Base-by-base conservation (phyloP, 2,329 filamentous ascomycete genomes). In the Sclerotinia spermophila region DNA sequence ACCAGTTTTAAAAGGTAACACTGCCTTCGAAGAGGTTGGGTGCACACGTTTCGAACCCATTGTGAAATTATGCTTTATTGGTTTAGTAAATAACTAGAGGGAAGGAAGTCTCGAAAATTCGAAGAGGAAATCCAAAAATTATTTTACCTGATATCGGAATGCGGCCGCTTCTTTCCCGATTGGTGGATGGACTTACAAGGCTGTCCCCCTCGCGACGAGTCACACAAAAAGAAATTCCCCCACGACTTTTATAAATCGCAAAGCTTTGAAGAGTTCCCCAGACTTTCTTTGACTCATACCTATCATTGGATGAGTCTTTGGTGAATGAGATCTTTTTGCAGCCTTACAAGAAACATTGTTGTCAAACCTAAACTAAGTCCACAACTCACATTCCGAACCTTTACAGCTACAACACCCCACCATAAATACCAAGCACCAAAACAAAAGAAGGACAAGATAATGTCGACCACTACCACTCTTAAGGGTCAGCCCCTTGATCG, bases 401-500 rank as follows among this genome's bases (percentile, higher is more conserved):
- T 85, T 76, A 81, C 81, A 70, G 77, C 77, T 73, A 80, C 80
- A 62, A 69, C 78, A 71, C 73, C 74, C 53, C 71, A 75, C 58
- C 72, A 75, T 40, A 80, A 78, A 74, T 81, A 81, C 78, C 78
- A 79, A 77, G 10, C 68, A 53, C 60, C 67, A 51, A 44, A 62
- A 60, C 42, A 55, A 45, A 42, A 38, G 62, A 64, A 58, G 48
- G 55, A 45, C 73, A 72, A 79, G 74, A 82, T 73, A 73, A 89
- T 88, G 86, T 82, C 86, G 71, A 86, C 86, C 69, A 86, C 86
- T 72, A 96, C 92, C 75, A 97, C 94, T 72, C 89, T 93, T 80
- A 94, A 92, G 83, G 96, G 95, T 78, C 90, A 97, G 85, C 89
- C 92, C 82, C 90, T 99, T 77, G 94, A 98, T 82, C 90, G 93